Evolutionary conservation across 2,329 filamentous ascomycete species (phyloP), one percentile per base, ranked within the genome.

Genomic region (Macrophomina tecta): DNA sequence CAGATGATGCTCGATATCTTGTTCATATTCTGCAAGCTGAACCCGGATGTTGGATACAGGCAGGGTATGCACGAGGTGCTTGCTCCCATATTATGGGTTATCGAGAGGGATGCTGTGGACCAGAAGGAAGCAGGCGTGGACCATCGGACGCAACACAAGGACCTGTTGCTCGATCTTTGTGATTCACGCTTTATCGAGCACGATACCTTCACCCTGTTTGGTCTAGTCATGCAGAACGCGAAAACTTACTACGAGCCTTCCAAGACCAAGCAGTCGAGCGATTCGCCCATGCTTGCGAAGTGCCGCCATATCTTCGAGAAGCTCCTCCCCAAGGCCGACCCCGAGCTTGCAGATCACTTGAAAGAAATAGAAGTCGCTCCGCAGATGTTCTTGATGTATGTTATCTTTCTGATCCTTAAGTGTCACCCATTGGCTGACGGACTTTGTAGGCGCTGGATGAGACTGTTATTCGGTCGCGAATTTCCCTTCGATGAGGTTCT

Each of bases 1-100:
- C 85, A 84, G 49, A 91, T 92, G 78, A 89, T 99, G 72, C 81
- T 96, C 38, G 92, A 99, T 75, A 89, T 97, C 38, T 83, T 99
- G 40, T 99, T 98, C 78, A 87, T 99, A 70, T 98, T 94, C 80
- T 95, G 93, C 81, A 98, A 97, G 78, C 86, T 96, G 64, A 92
- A 98, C 74, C 92, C 92, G 1, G 89, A 90, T 71, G 85, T 93
- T 64, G 93, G 93, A 16, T 99, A 99, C 76, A 89, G 95, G n/a
- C 95, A 99, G 81, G 95, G 95, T 11, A 99, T 99, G 94, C 95
- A 99, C 76, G 95, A 99, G 79, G 83, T 99, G 51, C 84, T 98
- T 14, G 95, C 95, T 0, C 94, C 95, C 0, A 89, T 99, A 45
- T 82, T 97, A 6, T 93, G 93, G 85, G 91, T 93, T 1, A 82